These are phyloP conservation scores for Aureobasidium sp. DNA, from an alignment of 2,329 filamentous ascomycete genomes.

Conservation along the genomic window DNA sequence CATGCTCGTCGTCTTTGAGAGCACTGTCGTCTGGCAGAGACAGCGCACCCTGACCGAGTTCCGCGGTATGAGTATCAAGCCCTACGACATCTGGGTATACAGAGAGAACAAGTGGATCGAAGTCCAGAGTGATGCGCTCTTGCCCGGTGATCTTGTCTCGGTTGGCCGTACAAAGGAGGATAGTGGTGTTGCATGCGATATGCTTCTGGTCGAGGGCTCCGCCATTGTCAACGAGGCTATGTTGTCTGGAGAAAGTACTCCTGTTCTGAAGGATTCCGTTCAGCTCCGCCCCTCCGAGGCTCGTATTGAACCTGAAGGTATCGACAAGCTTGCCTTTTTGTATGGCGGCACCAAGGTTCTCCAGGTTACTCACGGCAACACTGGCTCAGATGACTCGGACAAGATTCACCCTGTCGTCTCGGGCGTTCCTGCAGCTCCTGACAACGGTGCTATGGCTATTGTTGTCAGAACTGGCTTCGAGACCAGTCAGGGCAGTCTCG, in stretches of 20 bases:
- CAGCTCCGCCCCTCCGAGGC: conserved; percentile 80
- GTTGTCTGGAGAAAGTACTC: conserved; percentile 96
- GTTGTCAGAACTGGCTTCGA: conserved; percentile 98
- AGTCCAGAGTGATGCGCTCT: conserved; percentile 78
- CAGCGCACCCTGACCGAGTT: conserved; percentile 95
- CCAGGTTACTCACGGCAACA: conserved; percentile 81
- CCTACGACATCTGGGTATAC: conserved; percentile 89
- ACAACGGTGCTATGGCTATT: conserved; percentile 87
- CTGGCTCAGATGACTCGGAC: conserved; percentile 56
- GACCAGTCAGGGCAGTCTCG: conserved; percentile 93
- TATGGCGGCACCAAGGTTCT: conserved; percentile 97
- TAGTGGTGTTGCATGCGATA: conserved; percentile 92
- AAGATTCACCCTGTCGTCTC: conserved; percentile 59
- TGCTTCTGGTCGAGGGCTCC: conserved; percentile 88
- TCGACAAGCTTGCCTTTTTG: conserved; percentile 95
- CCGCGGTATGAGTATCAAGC: conserved; percentile 98
- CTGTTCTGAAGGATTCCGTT: conserved; percentile 90
- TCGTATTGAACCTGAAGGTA: conserved; percentile 71
- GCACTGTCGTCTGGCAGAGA: conserved; percentile 97
- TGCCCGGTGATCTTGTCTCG: conserved; percentile 89
- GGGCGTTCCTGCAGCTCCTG: conserved; percentile 74
- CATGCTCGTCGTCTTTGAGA: conserved; percentile 97
- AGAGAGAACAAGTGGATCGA: conserved; percentile 82
- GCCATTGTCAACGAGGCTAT: conserved; percentile 99
- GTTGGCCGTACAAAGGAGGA: conserved; percentile 94